Conservation (phyloP, 805 yeast species). For the Candida manassasensis region DNA sequence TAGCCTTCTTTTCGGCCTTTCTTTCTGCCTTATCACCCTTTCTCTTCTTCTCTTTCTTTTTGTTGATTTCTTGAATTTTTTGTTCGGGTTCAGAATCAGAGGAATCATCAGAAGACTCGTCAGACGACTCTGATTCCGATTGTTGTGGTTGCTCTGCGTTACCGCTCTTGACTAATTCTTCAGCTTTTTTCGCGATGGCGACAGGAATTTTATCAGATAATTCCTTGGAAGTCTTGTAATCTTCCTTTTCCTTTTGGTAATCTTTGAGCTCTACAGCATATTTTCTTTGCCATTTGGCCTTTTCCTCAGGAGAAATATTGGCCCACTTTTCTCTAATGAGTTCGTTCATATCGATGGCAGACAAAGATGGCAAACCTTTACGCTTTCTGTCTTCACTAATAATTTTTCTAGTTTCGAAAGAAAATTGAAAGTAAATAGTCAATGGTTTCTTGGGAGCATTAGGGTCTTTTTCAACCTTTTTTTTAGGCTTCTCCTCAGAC, state of each 20-base stretch:
- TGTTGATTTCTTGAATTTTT: constrained; percentile 38
- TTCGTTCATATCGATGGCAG: constrained; percentile 74
- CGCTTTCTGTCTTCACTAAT: constrained; percentile 64
- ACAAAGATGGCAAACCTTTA: constrained; percentile 54
- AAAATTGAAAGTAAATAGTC: constrained; percentile 77
- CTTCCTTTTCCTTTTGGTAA: constrained; percentile 30
- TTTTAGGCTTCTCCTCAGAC: constrained; percentile 43
- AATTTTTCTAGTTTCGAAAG: constrained; percentile 66
- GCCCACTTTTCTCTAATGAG: constrained; percentile 80
- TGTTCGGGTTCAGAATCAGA: constrained; percentile 5
- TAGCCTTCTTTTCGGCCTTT: constrained; percentile 14
- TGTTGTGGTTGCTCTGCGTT: constrained; percentile 11
- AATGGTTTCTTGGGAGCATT: constrained; percentile 94
- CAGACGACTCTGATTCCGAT: constrained; percentile 3
- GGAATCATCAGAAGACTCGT: constrained; percentile 3
- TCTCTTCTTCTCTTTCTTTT: constrained; percentile 42
- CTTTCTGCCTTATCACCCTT: constrained; percentile 10
- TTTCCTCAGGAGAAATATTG: constrained; percentile 61
- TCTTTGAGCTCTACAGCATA: constrained; percentile 44
- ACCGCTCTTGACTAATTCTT: constrained; percentile 4
- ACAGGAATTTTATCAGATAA: constrained; percentile 5
- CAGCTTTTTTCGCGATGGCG: constrained; percentile 8
- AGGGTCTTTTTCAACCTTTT: constrained; percentile 64
- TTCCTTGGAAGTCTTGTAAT: constrained; percentile 23
- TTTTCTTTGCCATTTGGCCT: constrained; percentile 62